Evolutionary conservation across 257 asterid genomes (phyloP).

Genomic region (Nicotiana tomentosiformis): DNA sequence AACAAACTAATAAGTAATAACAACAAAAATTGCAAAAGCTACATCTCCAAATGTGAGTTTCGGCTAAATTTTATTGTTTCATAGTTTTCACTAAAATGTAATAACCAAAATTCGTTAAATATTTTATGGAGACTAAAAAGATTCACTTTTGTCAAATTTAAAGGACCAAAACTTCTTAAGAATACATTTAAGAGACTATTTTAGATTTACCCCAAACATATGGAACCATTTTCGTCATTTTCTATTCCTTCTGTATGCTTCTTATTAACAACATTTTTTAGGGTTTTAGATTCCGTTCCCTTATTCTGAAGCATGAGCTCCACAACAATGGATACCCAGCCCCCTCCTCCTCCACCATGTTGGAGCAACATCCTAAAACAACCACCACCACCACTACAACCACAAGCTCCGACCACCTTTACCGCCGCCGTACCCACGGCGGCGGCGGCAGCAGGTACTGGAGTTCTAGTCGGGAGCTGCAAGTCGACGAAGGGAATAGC

Average conservation of each 20-base stretch:
- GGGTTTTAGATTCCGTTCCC: slow-evolving; percentile 10
- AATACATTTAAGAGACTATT: too few species aligned
- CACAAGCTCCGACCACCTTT: background rate
- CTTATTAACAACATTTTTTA: background rate
- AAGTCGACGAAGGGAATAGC: slow-evolving; percentile 73
- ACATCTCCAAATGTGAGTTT: too few species aligned
- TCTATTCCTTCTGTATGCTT: background rate
- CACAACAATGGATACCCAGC: slow-evolving; percentile 51
- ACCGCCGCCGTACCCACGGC: background rate
- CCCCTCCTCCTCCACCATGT: slow-evolving; percentile 21
- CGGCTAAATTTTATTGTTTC: too few species aligned
- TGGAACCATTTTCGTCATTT: too few species aligned
- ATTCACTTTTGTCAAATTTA: too few species aligned
- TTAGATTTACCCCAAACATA: too few species aligned
- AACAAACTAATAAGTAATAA: too few species aligned
- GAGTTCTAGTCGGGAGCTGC: slow-evolving; percentile 63
- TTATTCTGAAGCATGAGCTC: background rate
- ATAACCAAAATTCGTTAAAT: too few species aligned
- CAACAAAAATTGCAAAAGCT: too few species aligned
- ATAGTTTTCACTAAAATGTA: too few species aligned
- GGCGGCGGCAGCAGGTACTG: slow-evolving; percentile 8
- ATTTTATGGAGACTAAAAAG: too few species aligned
- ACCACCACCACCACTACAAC: slow-evolving; percentile 18
- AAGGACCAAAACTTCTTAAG: too few species aligned
- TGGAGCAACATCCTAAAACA: slow-evolving; percentile 72